Base-by-base conservation (phyloP, 208 protist genomes). In the Phytomonas francai region DNA sequence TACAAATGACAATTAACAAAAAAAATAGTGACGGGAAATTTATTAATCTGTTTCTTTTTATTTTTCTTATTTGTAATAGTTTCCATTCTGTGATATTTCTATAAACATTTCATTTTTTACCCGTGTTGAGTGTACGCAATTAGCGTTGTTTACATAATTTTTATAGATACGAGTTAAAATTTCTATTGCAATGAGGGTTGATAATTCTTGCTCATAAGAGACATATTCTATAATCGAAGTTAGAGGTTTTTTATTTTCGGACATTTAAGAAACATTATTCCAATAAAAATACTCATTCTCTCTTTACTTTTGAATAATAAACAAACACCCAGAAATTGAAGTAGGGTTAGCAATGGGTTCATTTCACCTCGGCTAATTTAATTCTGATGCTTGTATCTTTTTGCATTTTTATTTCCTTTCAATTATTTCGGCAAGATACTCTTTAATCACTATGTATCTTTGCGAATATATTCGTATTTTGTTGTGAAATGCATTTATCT, bases 41-140 rank as follows among this genome's bases (percentile, higher is more conserved):
- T 54, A 30, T 58, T 33, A 31, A 45, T 54, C 63, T 54, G 33
- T 71, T 65, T 65, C 67, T n/a, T 45, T 31, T 64, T 54, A 29
- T 63, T 39, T 33, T 56, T 71, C 34, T 12, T 9, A 39, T 39
- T 9, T 3, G 9, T 9, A 39, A 39, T 39, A 39, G 34, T 39
- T 39, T 39, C 34, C 34, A 39, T 39, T 39, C 34, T 39, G 34
- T 39, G 34, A 9, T 39, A 39, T 39, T 39, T 39, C 34, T 39
- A 39, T 39, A 39, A 39, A 39, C 34, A 39, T 39, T 39, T 39
- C 34, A 39, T 39, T 39, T 39, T 39, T 9, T 9, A 3, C 34
- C 34, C 3, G 3, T 39, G 3, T 39, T 9, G 9, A 3, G 34
- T 39, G 28, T 60, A 60, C 9, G 57, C 57, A 60, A 34, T 34